Evolutionary conservation across 2,329 filamentous ascomycete species (phyloP).

Genomic region (Incumbomyces delicatus): DNA sequence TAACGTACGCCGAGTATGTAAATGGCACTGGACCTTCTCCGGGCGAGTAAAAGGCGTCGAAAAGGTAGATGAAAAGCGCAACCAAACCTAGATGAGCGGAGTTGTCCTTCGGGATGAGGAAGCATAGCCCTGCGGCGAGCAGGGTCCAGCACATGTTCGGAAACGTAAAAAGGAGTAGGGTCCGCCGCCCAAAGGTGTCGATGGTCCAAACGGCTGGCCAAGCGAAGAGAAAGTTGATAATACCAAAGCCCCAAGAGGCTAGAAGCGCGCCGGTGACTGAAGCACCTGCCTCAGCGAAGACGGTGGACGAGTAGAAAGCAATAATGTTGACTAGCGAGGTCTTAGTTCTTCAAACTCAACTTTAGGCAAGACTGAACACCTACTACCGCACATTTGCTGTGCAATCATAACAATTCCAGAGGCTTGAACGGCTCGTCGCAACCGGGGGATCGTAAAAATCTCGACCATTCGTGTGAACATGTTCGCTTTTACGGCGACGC

Average conservation of each 20-base stretch:
- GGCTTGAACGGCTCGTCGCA: conserved; percentile 57
- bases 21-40: conserved; percentile 58
- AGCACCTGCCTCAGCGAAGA: conserved; percentile 47
- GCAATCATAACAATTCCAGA: conserved; percentile 73
- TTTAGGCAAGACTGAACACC: conserved; percentile 24
- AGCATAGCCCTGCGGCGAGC: conserved; percentile 45
- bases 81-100: conserved; percentile 33
- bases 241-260: conserved; percentile 55
- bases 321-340: background rate
- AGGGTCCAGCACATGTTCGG: conserved; percentile 50
- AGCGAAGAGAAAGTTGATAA: conserved; percentile 57
- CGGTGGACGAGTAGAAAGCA: conserved; percentile 62
- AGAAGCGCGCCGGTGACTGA: conserved; percentile 46
- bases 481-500: conserved; percentile 37
- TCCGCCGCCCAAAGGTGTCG: conserved; percentile 57
- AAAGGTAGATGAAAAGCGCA: conserved; percentile 35
- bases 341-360: conserved; percentile 24
- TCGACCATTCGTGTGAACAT: conserved; percentile 51
- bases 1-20: conserved; percentile 57
- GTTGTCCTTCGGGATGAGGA: conserved; percentile 37
- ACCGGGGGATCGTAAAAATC: conserved; percentile 40
- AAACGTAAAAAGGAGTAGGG: conserved; percentile 54
- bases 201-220: conserved; percentile 51
- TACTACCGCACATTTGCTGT: conserved; percentile 62
- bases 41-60: conserved; percentile 40